phyloP scores from a whole-genome alignment of 768 basidiomycete species.

The Tephrocybe rancida region DNA sequence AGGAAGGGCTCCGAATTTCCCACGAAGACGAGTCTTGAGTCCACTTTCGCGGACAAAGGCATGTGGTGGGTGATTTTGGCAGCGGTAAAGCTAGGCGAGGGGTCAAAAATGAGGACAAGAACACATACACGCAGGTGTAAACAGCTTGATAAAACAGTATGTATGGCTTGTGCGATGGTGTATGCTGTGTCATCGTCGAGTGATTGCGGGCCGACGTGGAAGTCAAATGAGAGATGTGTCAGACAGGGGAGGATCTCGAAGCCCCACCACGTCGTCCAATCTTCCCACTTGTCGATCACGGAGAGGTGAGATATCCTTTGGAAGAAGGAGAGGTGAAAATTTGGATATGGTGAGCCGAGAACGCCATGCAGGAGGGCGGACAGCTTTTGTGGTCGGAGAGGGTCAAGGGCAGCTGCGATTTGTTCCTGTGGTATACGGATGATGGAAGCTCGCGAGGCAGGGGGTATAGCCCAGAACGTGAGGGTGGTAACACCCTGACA shows the following conservation, averaged over 20 bases:
- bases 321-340: slow-evolving; percentile 34
- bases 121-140: slow-evolving; percentile 29
- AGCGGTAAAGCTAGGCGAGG: slow-evolving; percentile 18
- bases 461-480: slow-evolving; percentile 37
- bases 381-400: slow-evolving; percentile 31
- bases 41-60: slow-evolving; percentile 11
- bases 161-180: slow-evolving; percentile 23
- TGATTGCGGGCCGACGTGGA: slow-evolving; percentile 30
- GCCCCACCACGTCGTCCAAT: slow-evolving; percentile 41
- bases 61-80: slow-evolving; percentile 16
- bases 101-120: slow-evolving; percentile 36
- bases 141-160: slow-evolving; percentile 25
- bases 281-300: slow-evolving; percentile 43
- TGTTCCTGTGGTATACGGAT: slow-evolving; percentile 11
- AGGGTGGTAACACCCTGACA: slow-evolving; percentile 36
- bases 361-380: slow-evolving; percentile 31
- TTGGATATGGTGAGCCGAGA: slow-evolving; percentile 21
- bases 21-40: slow-evolving; percentile 40
- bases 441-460: slow-evolving; percentile 12
- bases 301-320: slow-evolving; percentile 38
- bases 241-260: slow-evolving; percentile 30
- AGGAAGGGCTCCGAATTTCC: slow-evolving; percentile 40
- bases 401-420: slow-evolving; percentile 20
- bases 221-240: slow-evolving; percentile 39
- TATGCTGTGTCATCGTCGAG: slow-evolving; percentile 19